Base-by-base conservation (phyloP, 2,329 filamentous ascomycete species). In the Cercospora berteroae region DNA sequence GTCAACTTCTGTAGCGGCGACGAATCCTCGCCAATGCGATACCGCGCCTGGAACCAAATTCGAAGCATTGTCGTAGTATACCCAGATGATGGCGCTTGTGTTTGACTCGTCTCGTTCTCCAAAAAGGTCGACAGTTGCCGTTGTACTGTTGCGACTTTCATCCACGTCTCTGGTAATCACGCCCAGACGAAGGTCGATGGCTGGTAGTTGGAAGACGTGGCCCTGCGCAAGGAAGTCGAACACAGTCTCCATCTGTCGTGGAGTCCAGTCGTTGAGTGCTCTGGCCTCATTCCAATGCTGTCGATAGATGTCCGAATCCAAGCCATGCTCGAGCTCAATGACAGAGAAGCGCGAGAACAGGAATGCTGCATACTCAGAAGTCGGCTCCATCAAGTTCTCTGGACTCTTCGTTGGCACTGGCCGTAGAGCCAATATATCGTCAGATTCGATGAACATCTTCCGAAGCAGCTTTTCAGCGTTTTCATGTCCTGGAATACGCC, bases 21-120 rank as follows among this genome's bases (percentile, higher is more conserved):
- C 12, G 16, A 61, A 61, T 27, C 59, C 59, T n/a, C 44, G 59
- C 59, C 59, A 61, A 23, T 61, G 59, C 9, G 59, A 44, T 2
- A 12, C 2, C 20, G 16, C 23, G 0, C 59, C 39, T 7, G 16
- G 7, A 27, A 13, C 12, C 2, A 36, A n/a, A 20, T 12, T 16
- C 2, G 55, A 27, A 20, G 55, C 55, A 57, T 44, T 48, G 39
- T 61, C 36, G 33, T 44, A 16, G n/a, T 61, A 61, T 3, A 61
- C 8, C 59, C 59, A 61, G 0, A 61, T 4, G 5, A 20, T 5
- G 7, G 25, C 23, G 18, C n/a, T 57, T 3, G 33, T 23, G 1
- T 48, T 25, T 8, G n/a, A 18, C 23, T 29, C 36, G 5, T 12
- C 33, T 31, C 31, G 4, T 10, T n/a, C 23, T 7, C 27, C 33